Conservation (phyloP, 1,284 basidiomycete species). For the Mrakiaceae sp. region DNA sequence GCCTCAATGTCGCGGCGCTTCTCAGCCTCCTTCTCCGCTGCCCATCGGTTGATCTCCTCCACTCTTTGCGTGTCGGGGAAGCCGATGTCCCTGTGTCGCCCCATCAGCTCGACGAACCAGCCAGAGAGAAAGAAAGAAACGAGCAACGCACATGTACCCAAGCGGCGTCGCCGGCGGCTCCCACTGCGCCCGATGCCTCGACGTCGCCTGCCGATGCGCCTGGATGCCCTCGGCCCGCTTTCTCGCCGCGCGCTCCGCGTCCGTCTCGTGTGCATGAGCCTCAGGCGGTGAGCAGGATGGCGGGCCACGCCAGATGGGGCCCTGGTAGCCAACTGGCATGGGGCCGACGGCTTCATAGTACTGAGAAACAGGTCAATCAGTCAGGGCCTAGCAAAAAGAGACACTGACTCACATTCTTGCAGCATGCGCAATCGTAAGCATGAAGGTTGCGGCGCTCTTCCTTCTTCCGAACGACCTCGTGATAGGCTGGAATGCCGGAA, state of each 20-base stretch:
- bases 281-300: slow-evolving; percentile 14
- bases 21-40: slow-evolving; percentile 51
- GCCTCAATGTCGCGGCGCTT: slow-evolving; percentile 47
- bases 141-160: slow-evolving; percentile 47
- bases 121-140: slow-evolving; percentile 33
- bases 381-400: background rate
- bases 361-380: slow-evolving; percentile 32
- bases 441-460: slow-evolving; percentile 50
- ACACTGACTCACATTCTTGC: slow-evolving; percentile 48
- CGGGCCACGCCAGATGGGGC: slow-evolving; percentile 52
- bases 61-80: slow-evolving; percentile 71
- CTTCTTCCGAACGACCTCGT: slow-evolving; percentile 57
- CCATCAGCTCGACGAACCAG: background rate
- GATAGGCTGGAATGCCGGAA: slow-evolving; percentile 41
- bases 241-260: slow-evolving; percentile 10
- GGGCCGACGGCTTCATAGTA: slow-evolving; percentile 62
- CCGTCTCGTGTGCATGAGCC: slow-evolving; percentile 5
- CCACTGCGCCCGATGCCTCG: slow-evolving; percentile 61
- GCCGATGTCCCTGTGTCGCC: slow-evolving; percentile 46
- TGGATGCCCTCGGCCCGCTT: slow-evolving; percentile 33
- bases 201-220: slow-evolving; percentile 54
- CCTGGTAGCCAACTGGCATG: slow-evolving; percentile 46
- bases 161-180: slow-evolving; percentile 51
- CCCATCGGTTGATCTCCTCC: slow-evolving; percentile 53
- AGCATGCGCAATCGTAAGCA: slow-evolving; percentile 64